phyloP scores from a whole-genome alignment of 805 yeast genomes.

The Myxozyma udenii region DNA sequence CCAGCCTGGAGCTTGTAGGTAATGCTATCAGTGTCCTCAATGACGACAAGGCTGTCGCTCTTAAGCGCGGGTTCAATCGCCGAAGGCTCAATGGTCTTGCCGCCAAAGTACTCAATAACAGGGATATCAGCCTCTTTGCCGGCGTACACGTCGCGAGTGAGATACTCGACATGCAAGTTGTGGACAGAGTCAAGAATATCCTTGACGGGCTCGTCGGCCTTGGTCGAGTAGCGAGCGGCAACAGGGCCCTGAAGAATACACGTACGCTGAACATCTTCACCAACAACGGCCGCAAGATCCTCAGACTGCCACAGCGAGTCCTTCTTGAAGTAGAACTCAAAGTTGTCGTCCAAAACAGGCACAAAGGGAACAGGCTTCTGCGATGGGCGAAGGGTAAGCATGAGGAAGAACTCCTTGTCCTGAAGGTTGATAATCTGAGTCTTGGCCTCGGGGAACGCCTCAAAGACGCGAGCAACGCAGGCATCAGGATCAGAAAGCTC shows the following conservation, averaged over 20 bases:
- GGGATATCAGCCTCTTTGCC: constrained; percentile 76
- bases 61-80: constrained; percentile 28
- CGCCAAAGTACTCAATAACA: constrained; percentile 84
- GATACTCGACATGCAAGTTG: constrained; percentile 74
- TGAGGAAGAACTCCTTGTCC: constrained; percentile 89
- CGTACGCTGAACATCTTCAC: constrained; percentile 95
- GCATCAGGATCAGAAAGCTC: constrained; percentile 67
- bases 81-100: constrained; percentile 47
- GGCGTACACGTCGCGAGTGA: constrained; percentile 61
- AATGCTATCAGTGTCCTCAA: constrained; percentile 14
- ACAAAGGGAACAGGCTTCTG: constrained; percentile 99
- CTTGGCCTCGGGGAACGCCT: constrained; percentile 68
- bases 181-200: constrained; percentile 85
- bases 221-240: constrained; percentile 86
- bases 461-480: constrained; percentile 58
- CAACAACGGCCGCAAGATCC: constrained; percentile 93
- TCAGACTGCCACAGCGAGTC: constrained; percentile 99
- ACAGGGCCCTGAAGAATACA: constrained; percentile 99
- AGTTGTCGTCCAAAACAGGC: constrained; percentile 90
- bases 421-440: constrained; percentile 87
- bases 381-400: constrained; percentile 71
- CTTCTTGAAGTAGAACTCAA: constrained; percentile 95
- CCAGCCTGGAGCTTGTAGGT: constrained; percentile 25
- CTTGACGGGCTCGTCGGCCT: constrained; percentile 88
- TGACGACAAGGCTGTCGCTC: constrained; percentile 35